Percentiles rank a stretch among this genome's conserved stretches.
Conservation (phyloP, 768 basidiomycete species). For the Rhodotorula sphaerocarpa region DNA sequence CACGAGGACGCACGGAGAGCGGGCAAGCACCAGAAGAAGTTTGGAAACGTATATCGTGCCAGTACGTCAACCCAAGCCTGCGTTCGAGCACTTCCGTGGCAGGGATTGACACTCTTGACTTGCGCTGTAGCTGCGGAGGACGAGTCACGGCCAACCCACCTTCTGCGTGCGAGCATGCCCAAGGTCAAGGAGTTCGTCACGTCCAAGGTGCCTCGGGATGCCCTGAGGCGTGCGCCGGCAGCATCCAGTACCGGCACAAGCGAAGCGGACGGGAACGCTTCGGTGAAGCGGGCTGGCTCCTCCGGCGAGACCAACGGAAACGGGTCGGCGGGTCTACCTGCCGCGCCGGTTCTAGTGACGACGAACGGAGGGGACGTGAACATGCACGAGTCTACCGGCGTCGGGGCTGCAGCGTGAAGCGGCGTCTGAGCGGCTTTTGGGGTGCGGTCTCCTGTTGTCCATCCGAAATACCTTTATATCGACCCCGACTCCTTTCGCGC, state of each 20-base stretch:
- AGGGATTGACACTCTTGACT: background rate
- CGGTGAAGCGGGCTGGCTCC: no score
- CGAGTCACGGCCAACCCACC: slow-evolving; percentile 30
- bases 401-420: no score
- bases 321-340: no score
- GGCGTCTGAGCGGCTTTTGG: no score
- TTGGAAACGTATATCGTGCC: slow-evolving; percentile 26
- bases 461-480: no score
- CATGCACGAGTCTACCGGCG: no score
- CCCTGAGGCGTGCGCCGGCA: background rate
- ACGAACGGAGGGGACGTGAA: no score
- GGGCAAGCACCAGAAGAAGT: slow-evolving; percentile 33
- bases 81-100: background rate
- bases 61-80: slow-evolving; percentile 6
- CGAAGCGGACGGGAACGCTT: no score
- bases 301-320: no score
- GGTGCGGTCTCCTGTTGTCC: no score
- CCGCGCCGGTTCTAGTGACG: no score
- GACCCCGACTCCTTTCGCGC: no score
- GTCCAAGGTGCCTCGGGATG: slow-evolving; percentile 4
- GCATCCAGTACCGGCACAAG: background rate
- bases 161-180: slow-evolving; percentile 25
- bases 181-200: slow-evolving; percentile 30
- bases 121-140: slow-evolving; percentile 22
- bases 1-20: slow-evolving; percentile 28